A percentile compares a stretch with the other conserved stretches of the same genome.
Evolutionary conservation across 176 grass and related monocot genomes (phyloP).

Genomic region (Thalia dealbata): DNA sequence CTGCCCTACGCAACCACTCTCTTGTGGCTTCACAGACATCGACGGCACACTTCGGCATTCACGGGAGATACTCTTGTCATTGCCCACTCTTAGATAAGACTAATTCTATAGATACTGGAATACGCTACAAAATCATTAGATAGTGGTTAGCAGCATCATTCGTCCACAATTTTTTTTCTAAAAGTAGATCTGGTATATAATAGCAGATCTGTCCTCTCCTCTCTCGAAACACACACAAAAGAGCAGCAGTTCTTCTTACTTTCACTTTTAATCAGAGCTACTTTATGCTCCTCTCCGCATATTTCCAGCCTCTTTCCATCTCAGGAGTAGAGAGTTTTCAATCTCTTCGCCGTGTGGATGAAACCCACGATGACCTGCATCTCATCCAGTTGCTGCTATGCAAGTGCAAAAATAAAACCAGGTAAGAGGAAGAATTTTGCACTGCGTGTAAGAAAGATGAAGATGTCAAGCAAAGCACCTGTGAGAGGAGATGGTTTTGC

Average conservation of each 20-base stretch:
- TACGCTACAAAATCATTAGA: neutral
- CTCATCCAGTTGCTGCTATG: conserved; percentile 12
- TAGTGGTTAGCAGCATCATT: neutral
- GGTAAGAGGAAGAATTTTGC: neutral
- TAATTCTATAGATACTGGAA: neutral
- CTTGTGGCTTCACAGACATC: neutral
- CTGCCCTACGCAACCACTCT: neutral
- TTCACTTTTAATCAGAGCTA: no score
- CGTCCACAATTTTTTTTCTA: neutral
- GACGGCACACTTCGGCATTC: neutral
- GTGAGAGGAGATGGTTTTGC: conserved; percentile 66
- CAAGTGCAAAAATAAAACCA: neutral
- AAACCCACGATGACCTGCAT: conserved; percentile 12
- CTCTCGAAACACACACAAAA: neutral
- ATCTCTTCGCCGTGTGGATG: conserved; percentile 8
- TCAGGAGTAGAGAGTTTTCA: neutral
- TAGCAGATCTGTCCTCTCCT: neutral
- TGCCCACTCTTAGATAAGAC: neutral
- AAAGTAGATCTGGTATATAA: neutral
- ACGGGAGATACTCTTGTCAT: neutral
- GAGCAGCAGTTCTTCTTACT: neutral
- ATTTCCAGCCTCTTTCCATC: neutral
- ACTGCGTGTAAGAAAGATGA: neutral
- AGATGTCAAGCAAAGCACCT: conserved; percentile 25
- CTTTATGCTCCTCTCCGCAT: neutral